Evolutionary conservation across 345 rosid genomes (phyloP).

Genomic region (Anacardium occidentale): DNA sequence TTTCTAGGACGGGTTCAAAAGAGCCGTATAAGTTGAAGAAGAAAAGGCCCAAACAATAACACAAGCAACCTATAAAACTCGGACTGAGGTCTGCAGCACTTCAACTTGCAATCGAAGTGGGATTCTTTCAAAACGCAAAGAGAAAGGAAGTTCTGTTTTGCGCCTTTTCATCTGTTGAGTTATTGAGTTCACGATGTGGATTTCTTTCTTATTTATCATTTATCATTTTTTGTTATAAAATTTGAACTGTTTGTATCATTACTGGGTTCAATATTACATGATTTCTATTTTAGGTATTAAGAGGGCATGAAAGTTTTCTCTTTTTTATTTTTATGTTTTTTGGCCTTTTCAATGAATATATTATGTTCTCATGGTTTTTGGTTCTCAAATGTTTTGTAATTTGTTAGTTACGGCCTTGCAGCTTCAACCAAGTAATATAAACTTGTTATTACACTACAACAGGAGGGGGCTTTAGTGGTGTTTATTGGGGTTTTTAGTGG

Average conservation of each 20-base stretch:
- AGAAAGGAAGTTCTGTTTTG: not conserved
- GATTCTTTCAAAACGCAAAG: slow-evolving; percentile 5
- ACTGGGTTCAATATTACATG: not conserved
- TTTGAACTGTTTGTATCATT: not conserved
- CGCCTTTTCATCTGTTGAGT: not conserved
- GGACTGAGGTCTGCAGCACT: not conserved
- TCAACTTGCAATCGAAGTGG: not conserved
- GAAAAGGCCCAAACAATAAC: no score
- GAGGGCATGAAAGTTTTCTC: not conserved
- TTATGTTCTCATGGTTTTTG: not conserved
- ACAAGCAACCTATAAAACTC: not conserved
- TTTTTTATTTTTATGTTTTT: not conserved
- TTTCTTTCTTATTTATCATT: not conserved
- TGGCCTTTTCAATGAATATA: no score
- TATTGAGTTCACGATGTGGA: not conserved
- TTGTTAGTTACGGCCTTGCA: not conserved
- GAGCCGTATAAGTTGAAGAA: no score
- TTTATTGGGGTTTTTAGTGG: no score
- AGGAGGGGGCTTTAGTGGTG: no score
- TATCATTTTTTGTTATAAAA: not conserved
- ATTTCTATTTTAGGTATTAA: not conserved
- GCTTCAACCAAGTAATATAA: not conserved
- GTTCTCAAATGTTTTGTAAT: not conserved
- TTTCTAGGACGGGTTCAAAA: no score
- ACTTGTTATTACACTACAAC: not conserved